Evolutionary conservation across 2,329 filamentous ascomycete species (phyloP).

Genomic region (Fusarium siculi): DNA sequence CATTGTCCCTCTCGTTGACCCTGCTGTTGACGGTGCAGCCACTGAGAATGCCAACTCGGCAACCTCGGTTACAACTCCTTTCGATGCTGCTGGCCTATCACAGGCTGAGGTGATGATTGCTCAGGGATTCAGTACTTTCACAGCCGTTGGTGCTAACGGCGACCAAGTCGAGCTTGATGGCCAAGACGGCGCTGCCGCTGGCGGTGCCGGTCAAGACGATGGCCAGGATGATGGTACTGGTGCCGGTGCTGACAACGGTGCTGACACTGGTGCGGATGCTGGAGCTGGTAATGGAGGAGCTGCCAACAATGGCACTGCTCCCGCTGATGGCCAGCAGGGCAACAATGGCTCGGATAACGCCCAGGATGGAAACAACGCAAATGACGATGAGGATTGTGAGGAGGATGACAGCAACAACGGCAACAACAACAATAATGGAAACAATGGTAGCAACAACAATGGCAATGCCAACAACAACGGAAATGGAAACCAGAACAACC

Average conservation of each 20-base stretch:
- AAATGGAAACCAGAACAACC: slow-evolving; percentile 4
- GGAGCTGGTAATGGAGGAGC: slow-evolving; percentile 9
- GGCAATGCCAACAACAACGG: not conserved
- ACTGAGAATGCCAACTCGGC: slow-evolving; percentile 69
- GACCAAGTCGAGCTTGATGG: slow-evolving; percentile 48
- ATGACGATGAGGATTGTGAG: not conserved
- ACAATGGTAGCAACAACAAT: not conserved
- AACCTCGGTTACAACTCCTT: slow-evolving; percentile 62
- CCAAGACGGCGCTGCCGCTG: slow-evolving; percentile 48
- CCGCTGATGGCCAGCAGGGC: not conserved
- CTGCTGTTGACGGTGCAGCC: slow-evolving; percentile 66
- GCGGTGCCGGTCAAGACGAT: slow-evolving; percentile 52
- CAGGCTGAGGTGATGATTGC: slow-evolving; percentile 72
- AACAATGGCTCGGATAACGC: not conserved
- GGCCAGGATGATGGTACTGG: slow-evolving; percentile 48
- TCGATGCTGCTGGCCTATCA: slow-evolving; percentile 69
- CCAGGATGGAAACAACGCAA: not conserved
- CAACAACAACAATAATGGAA: not conserved
- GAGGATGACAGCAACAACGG: not conserved
- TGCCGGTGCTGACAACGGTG: not conserved
- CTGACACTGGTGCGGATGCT: slow-evolving; percentile 25
- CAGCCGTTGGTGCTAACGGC: slow-evolving; percentile 50
- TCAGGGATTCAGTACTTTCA: slow-evolving; percentile 73
- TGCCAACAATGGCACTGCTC: slow-evolving; percentile 15
- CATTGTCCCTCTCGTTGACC: slow-evolving; percentile 75